phyloP scores from a whole-genome alignment of 306 rosid genomes.

The Erythrophleum fordii region DNA sequence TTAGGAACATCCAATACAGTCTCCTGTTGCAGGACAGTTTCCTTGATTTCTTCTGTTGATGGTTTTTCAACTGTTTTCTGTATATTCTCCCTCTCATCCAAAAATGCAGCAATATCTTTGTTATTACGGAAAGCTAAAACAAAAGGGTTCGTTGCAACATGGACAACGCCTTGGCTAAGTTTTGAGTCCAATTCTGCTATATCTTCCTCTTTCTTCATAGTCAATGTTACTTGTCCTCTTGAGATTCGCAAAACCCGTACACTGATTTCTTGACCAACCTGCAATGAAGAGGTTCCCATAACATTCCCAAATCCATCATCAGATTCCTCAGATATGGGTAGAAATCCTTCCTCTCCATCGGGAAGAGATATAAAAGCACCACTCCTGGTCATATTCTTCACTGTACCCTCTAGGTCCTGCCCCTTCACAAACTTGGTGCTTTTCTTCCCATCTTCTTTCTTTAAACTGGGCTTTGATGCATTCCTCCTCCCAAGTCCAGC shows the following conservation, averaged over 20 bases:
- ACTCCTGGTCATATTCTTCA: conserved; percentile 76
- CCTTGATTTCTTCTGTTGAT: conserved; percentile 54
- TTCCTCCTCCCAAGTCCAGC: conserved; percentile 64
- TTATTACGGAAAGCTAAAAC: conserved; percentile 85
- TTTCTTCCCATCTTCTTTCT: conserved; percentile 57
- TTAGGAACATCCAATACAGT: conserved; percentile 44
- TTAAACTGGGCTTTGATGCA: conserved; percentile 58
- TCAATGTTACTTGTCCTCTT: conserved; percentile 88
- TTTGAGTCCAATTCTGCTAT: conserved; percentile 40
- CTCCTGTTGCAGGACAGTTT: conserved; percentile 46
- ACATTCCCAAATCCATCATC: conserved; percentile 70
- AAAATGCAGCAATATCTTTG: conserved; percentile 81
- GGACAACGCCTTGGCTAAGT: conserved; percentile 59
- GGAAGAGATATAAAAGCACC: conserved; percentile 96
- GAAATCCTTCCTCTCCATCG: conserved; percentile 98
- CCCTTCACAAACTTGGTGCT: conserved; percentile 69
- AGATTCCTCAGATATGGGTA: conserved; percentile 79
- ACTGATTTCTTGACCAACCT: conserved; percentile 79
- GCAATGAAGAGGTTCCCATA: conserved; percentile 77
- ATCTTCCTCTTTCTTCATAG: conserved; percentile 94
- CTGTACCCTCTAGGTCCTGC: conserved; percentile 84
- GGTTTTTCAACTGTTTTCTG: conserved; percentile 49
- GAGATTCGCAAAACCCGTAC: conserved; percentile 81
- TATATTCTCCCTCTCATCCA: conserved; percentile 75
- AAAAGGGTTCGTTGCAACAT: conserved; percentile 87